A percentile compares a stretch with the other conserved stretches of the same genome.
phyloP scores from a whole-genome alignment of 768 basidiomycete genomes.

The Polyporus arcularius region DNA sequence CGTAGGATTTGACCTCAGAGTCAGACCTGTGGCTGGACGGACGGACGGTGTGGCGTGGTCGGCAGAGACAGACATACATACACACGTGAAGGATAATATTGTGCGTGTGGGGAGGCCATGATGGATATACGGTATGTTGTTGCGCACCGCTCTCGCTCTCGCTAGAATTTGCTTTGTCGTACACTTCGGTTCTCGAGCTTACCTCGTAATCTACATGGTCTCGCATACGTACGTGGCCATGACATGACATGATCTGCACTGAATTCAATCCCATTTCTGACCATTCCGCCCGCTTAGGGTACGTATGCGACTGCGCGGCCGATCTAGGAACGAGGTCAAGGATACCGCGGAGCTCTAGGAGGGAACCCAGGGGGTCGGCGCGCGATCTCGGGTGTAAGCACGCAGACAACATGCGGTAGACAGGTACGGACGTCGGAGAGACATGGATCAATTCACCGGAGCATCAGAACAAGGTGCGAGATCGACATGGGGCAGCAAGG shows the following conservation, averaged over 20 bases:
- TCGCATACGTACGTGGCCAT: not conserved
- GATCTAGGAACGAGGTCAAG: no score
- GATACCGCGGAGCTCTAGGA: no score
- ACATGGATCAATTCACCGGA: not conserved
- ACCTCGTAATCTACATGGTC: slow-evolving; percentile 6
- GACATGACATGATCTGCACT: not conserved
- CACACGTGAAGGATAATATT: not conserved
- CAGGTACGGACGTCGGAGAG: not conserved
- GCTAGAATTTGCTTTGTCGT: slow-evolving; percentile 11
- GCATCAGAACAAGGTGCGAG: not conserved
- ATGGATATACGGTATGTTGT: not conserved
- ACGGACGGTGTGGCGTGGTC: not conserved
- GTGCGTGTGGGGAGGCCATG: not conserved
- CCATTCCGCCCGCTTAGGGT: no score
- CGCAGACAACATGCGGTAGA: not conserved
- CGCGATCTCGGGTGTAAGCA: no score
- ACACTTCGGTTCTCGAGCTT: not conserved
- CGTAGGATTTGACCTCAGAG: slow-evolving; percentile 24
- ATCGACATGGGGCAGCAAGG: no score
- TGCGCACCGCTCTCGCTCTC: slow-evolving; percentile 7
- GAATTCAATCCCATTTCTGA: no score
- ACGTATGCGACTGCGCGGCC: no score
- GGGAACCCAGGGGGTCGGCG: no score
- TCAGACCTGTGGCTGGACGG: not conserved
- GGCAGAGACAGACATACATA: not conserved